These are phyloP conservation scores for Gossypium bickii DNA, from an alignment of 345 rosid species.

Conservation along the genomic window DNA sequence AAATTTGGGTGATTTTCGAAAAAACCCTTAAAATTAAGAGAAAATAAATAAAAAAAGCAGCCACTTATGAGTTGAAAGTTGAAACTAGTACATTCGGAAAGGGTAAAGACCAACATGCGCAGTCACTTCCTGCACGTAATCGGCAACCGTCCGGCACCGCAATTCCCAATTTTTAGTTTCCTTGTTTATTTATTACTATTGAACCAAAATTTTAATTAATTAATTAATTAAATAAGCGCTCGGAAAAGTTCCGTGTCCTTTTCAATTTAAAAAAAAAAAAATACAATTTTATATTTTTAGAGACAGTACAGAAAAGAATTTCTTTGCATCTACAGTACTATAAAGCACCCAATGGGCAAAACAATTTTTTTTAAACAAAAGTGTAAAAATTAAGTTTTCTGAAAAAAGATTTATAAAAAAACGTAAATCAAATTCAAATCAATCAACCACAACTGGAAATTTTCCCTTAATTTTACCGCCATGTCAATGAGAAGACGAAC, in stretches of 20 bases:
- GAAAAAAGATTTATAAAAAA: background rate
- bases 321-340: background rate
- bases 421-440: background rate
- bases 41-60: too few relatives aligned
- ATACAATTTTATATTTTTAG: background rate
- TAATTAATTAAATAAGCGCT: too few relatives aligned
- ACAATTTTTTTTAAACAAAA: background rate
- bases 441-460: background rate
- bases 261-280: background rate
- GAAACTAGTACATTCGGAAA: too few relatives aligned
- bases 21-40: too few relatives aligned
- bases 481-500: constrained; percentile 89
- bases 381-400: background rate
- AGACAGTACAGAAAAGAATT: background rate
- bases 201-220: too few relatives aligned
- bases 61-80: too few relatives aligned
- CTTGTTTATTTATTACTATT: too few relatives aligned
- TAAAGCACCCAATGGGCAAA: background rate
- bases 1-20: too few relatives aligned
- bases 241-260: background rate
- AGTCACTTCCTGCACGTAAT: too few relatives aligned
- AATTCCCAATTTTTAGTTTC: too few relatives aligned
- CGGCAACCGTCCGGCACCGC: too few relatives aligned
- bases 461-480: constrained; percentile 20
- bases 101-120: too few relatives aligned